Evolutionary conservation across 106 monocot genomes (phyloP), one percentile per base, ranked within the genome.

Genomic region (Platanthera zijinensis): DNA sequence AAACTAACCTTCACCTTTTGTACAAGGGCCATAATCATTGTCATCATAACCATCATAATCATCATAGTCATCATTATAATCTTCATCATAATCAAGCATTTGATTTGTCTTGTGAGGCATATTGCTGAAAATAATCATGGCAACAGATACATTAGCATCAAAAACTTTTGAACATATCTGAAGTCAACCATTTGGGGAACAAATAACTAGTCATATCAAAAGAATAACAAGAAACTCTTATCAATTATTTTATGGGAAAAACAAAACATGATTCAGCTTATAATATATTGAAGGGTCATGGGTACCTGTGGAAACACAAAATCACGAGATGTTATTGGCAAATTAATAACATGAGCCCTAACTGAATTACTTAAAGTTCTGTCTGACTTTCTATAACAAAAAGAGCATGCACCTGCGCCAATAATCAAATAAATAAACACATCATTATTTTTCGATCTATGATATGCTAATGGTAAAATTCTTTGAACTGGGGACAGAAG

Each of bases 41-140:
- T 72, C 72, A 72, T 72, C 51, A 72, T 72, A 51, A 22, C 72
- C 51, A 72, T 51, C 72, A 51, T 72, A 72, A 22, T 72, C 51
- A 50, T 72, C 50, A 72, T 72, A 72, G 46, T 51, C 72, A 72
- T 72, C 72, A 51, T 72, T 8, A 15, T 72, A 72, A n/a, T 72
- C 51, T 19, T 72, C 72, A 51, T 72, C 72, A 47, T 50, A 72
- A 15, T 51, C 49, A 19, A 3, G 72, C 10, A 4, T 72, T 50
- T 51, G 51, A 46, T 72, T 72, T 72, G 50, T 72, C 51, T 72
- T 72, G 21, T 50, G 72, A 72, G 72, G 72, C 72, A 72, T 70
- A 70, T 70, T 70, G 48, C 70, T 70, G 48, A 70, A 68, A 70
- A 48, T 18, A 48, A 70, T 47, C 6, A 48, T 18, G 48, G 48